phyloP scores from a whole-genome alignment of 768 basidiomycete genomes.

The Rhodotorula paludigena region DNA sequence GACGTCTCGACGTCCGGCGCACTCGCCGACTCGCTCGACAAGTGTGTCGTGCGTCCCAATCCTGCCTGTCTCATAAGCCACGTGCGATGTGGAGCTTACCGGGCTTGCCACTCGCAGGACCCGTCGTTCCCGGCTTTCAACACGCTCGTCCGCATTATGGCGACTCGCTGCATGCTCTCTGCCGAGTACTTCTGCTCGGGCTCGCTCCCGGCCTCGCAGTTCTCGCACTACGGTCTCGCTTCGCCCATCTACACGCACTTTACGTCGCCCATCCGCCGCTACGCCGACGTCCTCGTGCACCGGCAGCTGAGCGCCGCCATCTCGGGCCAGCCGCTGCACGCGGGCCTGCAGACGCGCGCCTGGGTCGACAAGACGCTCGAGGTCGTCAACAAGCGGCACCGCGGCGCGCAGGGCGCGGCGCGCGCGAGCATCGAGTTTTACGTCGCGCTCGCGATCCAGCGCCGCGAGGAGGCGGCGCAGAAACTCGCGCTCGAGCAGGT shows the following conservation, averaged over 20 bases:
- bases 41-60: conserved; percentile 63
- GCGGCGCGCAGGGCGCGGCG: conserved; percentile 96
- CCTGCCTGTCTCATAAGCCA: too few relatives aligned
- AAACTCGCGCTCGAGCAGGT: conserved; percentile 36
- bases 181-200: conserved; percentile 98
- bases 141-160: conserved; percentile 97
- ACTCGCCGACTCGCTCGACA: conserved; percentile 78
- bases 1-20: conserved; percentile 89
- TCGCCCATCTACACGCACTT: conserved; percentile 97
- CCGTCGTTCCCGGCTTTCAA: conserved; percentile 83
- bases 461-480: conserved; percentile 47
- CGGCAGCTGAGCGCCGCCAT: conserved; percentile 89
- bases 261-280: conserved; percentile 93
- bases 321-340: conserved; percentile 72
- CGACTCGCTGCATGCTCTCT: conserved; percentile 94
- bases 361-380: conserved; percentile 81
- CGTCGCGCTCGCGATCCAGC: conserved; percentile 73
- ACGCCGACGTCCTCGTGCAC: conserved; percentile 91
- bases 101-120: conserved; percentile 57
- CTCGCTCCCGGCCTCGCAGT: conserved; percentile 83
- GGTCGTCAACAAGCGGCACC: conserved; percentile 82
- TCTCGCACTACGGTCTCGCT: conserved; percentile 96
- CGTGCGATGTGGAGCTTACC: too few relatives aligned
- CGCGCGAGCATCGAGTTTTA: conserved; percentile 97
- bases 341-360: conserved; percentile 76